A percentile compares a stretch with the other conserved stretches of the same genome.
These are phyloP conservation scores for Gamarada debralockiae DNA, from an alignment of 495 filamentous ascomycete genomes.

Conservation along the genomic window DNA sequence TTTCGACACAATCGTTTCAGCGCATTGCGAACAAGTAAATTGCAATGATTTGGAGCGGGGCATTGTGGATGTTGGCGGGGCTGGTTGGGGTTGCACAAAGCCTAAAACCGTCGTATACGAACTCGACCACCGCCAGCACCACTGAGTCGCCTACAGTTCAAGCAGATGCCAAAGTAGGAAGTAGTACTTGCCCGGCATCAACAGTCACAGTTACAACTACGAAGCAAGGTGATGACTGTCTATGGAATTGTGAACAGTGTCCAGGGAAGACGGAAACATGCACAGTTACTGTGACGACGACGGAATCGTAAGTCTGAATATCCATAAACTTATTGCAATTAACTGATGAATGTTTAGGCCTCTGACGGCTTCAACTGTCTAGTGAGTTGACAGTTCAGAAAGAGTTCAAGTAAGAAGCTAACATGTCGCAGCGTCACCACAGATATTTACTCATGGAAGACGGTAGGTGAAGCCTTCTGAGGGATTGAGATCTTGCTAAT, in stretches of 20 bases:
- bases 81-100: constrained; percentile 6
- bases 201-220: too few species aligned
- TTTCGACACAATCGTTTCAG: constrained; percentile 15
- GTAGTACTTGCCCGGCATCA: too few species aligned
- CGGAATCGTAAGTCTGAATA: neutral
- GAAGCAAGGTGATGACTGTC: too few species aligned
- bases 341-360: neutral
- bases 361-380: neutral
- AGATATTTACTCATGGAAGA: neutral
- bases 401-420: neutral
- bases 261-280: neutral
- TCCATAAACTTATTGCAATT: neutral
- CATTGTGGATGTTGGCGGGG: constrained; percentile 6
- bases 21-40: neutral
- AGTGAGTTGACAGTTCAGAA: neutral
- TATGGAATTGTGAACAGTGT: too few species aligned
- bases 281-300: neutral
- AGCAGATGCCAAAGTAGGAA: too few species aligned
- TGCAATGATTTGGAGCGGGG: constrained; percentile 14
- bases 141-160: too few species aligned
- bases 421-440: constrained; percentile 2
- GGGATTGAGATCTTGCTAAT: neutral
- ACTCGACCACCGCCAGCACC: neutral
- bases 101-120: neutral
- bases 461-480: neutral